Evolutionary conservation across 176 grass and related monocot genomes (phyloP), one percentile per base, ranked within the genome.

Genomic region (Oryza meyeriana): DNA sequence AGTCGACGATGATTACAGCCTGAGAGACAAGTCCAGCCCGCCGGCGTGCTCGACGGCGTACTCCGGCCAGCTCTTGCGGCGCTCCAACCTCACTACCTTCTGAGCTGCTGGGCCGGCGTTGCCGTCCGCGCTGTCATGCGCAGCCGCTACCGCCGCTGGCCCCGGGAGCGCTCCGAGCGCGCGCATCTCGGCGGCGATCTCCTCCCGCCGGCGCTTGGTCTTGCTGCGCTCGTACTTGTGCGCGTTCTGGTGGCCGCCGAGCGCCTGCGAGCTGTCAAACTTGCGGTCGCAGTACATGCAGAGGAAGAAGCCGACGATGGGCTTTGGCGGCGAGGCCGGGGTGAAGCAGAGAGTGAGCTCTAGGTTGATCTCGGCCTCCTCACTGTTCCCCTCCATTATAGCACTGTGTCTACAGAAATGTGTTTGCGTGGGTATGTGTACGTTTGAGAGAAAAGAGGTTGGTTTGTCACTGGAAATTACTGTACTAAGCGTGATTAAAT

Each of bases 201-300:
- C n/a, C n/a, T n/a, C 85, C 35, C 90, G 45, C 22, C 85, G 65
- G 39, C 79, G 88, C 76, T 89, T 95, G 75, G 86, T 86, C 27
- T 93, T 61, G 93, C 82, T 92, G 67, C 96, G 76, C 84, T 99
- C 93, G 67, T 92, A 79, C 88, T 98, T 98, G 92, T 98, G 95
- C 25, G 95, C 95, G 64, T 98, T 98, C 88, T 98, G 95, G 75
- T 98, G 95, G 48, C 95, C 95, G 10, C 95, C 95, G 9, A 98
- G 89, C 14, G 95, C 95, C 76, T 98, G 95, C 8, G 95, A 99
- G 87, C 85, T 99, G 70, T 84, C 63, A 79, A 99, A 99, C 87
- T 94, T 93, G 68, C 85, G 83, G 62, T 89, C 78, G 79, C 95
- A 98, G 85, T 98, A 98, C 72, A 81, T 89, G 87, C 95, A 98